These are phyloP conservation scores for Pichia kluyveri DNA, from an alignment of 805 yeast genomes.

Conservation along the genomic window DNA sequence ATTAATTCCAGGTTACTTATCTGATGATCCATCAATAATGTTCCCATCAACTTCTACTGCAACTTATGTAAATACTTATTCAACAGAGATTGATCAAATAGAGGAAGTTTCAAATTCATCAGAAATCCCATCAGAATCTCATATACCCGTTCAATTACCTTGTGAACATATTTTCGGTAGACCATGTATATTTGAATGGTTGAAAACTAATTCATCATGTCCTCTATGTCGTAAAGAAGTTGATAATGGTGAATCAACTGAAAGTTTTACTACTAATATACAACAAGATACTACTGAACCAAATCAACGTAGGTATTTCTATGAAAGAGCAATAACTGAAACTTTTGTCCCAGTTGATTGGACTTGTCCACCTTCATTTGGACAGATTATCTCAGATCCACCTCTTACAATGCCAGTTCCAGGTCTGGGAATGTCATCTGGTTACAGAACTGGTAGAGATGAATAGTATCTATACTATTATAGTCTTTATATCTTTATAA, in stretches of 20 bases:
- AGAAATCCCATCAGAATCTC: constrained; percentile 23
- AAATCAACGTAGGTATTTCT: constrained; percentile 9
- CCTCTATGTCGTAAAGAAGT: constrained; percentile 72
- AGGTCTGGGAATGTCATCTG: constrained; percentile 20
- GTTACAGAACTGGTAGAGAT: constrained; percentile 20
- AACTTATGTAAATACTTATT: constrained; percentile 1
- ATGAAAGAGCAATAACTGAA: constrained; percentile 25
- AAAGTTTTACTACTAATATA: constrained; percentile 10
- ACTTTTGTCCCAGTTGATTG: constrained; percentile 23
- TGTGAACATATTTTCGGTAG: constrained; percentile 81
- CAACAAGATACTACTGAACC: not conserved
- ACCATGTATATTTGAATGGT: constrained; percentile 74
- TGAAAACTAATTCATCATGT: constrained; percentile 58
- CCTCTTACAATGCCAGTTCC: constrained; percentile 20
- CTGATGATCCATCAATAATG: constrained; percentile 19
- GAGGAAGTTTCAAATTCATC: not conserved
- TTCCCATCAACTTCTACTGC: constrained; percentile 24
- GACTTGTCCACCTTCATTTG: constrained; percentile 17
- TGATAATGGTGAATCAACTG: not conserved
- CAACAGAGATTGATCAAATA: not conserved
- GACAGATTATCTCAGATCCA: constrained; percentile 18
- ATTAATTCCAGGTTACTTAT: constrained; percentile 11
- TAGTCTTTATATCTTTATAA: not conserved
- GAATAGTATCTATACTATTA: not conserved
- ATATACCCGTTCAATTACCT: constrained; percentile 62